Evolutionary conservation across 1,284 basidiomycete genomes (phyloP).

Genomic region (Marasmius sp.): DNA sequence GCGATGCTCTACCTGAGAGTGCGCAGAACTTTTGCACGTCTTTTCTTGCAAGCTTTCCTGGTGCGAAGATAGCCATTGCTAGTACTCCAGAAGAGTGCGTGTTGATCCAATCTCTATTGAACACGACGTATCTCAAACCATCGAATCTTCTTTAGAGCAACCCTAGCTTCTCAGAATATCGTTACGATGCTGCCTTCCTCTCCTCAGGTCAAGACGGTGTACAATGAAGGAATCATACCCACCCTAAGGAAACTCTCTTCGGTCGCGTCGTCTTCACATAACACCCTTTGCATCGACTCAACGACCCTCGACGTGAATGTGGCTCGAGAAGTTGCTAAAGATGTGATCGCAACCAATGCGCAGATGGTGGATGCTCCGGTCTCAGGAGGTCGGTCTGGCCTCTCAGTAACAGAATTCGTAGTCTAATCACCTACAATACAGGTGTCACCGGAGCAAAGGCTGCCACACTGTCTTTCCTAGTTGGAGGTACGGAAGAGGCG

Average conservation of each 20-base stretch:
- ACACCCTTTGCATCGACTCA: conserved; percentile 81
- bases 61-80: conserved; percentile 55
- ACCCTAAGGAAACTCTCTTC: conserved; percentile 46
- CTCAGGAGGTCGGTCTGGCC: conserved; percentile 63
- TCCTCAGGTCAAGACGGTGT: conserved; percentile 77
- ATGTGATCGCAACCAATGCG: conserved; percentile 59
- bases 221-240: conserved; percentile 63
- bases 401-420: not conserved
- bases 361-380: conserved; percentile 90
- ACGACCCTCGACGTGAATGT: conserved; percentile 83
- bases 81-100: conserved; percentile 70
- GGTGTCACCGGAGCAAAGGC: conserved; percentile 84
- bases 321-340: conserved; percentile 60
- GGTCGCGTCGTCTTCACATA: conserved; percentile 29
- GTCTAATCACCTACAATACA: conserved; percentile 23
- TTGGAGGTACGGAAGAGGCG: conserved; percentile 68
- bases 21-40: conserved; percentile 55
- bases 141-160: conserved; percentile 45
- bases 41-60: conserved; percentile 57
- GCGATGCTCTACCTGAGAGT: conserved; percentile 69
- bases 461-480: conserved; percentile 86
- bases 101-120: conserved; percentile 13
- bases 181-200: conserved; percentile 89
- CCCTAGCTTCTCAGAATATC: conserved; percentile 61
- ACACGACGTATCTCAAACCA: conserved; percentile 9